Evolutionary conservation across 176 grass and related monocot species (phyloP), one percentile per base, ranked within the genome.

Genomic region (Oryza coarctata): DNA sequence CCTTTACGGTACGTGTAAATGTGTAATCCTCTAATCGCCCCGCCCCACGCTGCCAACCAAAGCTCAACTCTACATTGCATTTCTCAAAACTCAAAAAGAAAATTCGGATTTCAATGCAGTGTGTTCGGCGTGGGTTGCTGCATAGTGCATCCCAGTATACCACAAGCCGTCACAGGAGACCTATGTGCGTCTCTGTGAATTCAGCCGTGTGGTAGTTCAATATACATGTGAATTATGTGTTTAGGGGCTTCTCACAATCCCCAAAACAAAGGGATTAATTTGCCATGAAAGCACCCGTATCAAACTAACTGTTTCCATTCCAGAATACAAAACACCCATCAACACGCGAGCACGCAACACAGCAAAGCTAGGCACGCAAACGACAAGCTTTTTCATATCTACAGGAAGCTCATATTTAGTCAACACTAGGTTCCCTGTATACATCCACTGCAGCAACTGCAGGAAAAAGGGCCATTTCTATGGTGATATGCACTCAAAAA

Each of bases 331-430:
- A 81, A 72, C 77, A 79, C 74, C 38, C 73, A 41, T 49, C 74
- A 83, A 69, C 85, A 83, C 87, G 82, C 73, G 12, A 71, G 45
- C 71, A 86, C 75, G 75, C 79, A 60, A 35, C 52, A 73, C 39
- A 72, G 32, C 71, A 78, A 58, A 44, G 33, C 64, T 82, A 82
- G 66, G 62, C 86, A 79, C 36, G 15, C 87, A 81, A 80, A 84
- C 58, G 66, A 84, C 85, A 90, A 86, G 74, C 70, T 63, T 65
- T 86, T 60, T 78, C 82, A 89, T 91, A 84, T 84, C 74, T 80
- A 91, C 74, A 91, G 66, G 39, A 89, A 91, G 83, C 89, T 89
- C 79, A 79, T 80, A 89, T 76, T 89, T 84, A 82, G 89, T 89
- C 81, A 94, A 84, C 72, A 78, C 67, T 81, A 86, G 67, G 55